phyloP scores from a whole-genome alignment of 352 stramenopile species.

The Pythium myriotylum region DNA sequence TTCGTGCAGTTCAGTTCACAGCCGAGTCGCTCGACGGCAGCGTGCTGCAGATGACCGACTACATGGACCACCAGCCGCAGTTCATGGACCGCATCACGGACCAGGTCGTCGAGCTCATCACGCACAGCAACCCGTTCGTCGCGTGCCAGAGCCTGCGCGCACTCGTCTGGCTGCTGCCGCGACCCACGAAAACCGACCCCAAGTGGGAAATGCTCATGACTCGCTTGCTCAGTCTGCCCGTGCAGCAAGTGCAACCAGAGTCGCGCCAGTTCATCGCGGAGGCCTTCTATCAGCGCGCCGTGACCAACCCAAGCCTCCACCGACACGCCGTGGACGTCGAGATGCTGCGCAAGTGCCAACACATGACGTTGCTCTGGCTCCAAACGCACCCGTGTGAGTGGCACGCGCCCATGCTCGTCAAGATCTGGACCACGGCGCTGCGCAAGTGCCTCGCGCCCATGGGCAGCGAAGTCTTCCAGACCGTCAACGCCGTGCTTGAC shows the following conservation, averaged over 20 bases:
- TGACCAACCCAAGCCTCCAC: conserved; percentile 44
- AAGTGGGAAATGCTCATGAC: conserved; percentile 47
- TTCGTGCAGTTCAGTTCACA: conserved; percentile 53
- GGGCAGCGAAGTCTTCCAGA: conserved; percentile 49
- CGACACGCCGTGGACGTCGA: conserved; percentile 42
- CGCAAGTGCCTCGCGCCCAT: conserved; percentile 41
- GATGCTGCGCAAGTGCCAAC: conserved; percentile 52
- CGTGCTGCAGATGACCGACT: conserved; percentile 44
- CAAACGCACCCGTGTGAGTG: conserved; percentile 58
- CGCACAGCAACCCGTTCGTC: conserved; percentile 57
- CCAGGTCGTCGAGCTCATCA: conserved; percentile 40
- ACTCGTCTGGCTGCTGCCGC: conserved; percentile 75
- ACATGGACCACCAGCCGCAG: conserved; percentile 43
- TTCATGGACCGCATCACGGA: conserved; percentile 58
- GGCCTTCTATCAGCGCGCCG: conserved; percentile 62
- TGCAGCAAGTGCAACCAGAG: conserved; percentile 50
- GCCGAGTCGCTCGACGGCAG: conserved; percentile 50
- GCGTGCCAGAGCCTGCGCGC: conserved; percentile 60
- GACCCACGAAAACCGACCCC: conserved; percentile 23
- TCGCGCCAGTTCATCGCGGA: conserved; percentile 57
- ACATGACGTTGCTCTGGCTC: conserved; percentile 65
- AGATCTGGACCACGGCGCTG: conserved; percentile 63
- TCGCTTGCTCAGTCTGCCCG: conserved; percentile 50
- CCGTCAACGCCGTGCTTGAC: conserved; percentile 57
- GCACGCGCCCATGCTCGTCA: conserved; percentile 59